Conservation (phyloP, 768 basidiomycete genomes). For the Terana coerulea region DNA sequence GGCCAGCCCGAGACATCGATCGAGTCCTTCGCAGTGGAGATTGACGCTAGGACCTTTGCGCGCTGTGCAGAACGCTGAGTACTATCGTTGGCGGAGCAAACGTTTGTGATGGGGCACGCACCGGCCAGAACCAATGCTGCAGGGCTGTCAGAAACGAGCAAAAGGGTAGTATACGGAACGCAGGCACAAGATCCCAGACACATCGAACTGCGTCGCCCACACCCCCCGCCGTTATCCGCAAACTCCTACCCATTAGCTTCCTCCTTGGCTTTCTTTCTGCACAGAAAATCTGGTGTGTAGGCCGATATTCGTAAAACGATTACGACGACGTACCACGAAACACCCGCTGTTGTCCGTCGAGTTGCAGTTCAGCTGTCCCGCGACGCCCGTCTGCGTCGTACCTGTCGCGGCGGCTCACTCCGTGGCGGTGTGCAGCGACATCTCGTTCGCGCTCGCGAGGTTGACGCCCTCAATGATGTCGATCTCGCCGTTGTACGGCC, state of each 20-base stretch:
- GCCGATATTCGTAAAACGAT: slow-evolving; percentile 9
- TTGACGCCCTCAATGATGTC: slow-evolving; percentile 53
- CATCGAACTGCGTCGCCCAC: slow-evolving; percentile 66
- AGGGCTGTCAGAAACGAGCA: neutral
- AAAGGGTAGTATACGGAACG: neutral
- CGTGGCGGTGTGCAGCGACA: slow-evolving; percentile 48
- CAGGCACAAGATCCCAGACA: slow-evolving; percentile 43
- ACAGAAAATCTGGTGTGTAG: slow-evolving; percentile 7
- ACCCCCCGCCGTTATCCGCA: slow-evolving; percentile 49
- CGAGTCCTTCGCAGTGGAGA: too few relatives aligned
- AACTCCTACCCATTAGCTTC: slow-evolving; percentile 40
- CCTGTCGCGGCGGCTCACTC: slow-evolving; percentile 34
- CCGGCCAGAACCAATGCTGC: slow-evolving; percentile 49
- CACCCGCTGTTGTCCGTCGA: slow-evolving; percentile 17
- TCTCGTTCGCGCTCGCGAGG: slow-evolving; percentile 44
- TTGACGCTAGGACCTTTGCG: slow-evolving; percentile 31
- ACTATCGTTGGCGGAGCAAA: neutral
- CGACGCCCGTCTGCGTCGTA: slow-evolving; percentile 28
- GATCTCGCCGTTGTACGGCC: slow-evolving; percentile 34
- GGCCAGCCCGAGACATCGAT: slow-evolving; percentile 42
- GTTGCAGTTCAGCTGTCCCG: slow-evolving; percentile 2
- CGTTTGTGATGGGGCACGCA: slow-evolving; percentile 22
- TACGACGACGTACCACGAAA: slow-evolving; percentile 11
- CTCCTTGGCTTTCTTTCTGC: slow-evolving; percentile 28
- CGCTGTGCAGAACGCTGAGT: slow-evolving; percentile 28